Base-by-base conservation (phyloP, 2,329 filamentous ascomycete genomes). In the Achaetomium macrosporum region DNA sequence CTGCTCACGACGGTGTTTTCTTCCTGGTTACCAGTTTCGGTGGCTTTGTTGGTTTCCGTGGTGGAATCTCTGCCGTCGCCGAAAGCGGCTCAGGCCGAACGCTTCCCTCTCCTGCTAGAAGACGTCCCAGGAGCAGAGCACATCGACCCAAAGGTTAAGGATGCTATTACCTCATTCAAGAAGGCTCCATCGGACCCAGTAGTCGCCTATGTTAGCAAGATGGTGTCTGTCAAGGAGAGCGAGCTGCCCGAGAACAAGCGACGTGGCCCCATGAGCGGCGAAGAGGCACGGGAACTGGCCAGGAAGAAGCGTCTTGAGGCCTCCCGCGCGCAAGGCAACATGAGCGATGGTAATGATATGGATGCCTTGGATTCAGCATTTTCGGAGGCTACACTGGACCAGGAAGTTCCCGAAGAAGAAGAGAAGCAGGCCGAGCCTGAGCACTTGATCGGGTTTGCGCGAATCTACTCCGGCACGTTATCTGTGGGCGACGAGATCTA, bases 161-260 rank as follows among this genome's bases (percentile, higher is more conserved):
- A 87, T n/a, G 89, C 92, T 5, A 92, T 97, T 84, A 72, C 87
- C 2, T 77, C 83, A 0, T 96, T 95, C 66, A 88, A 87, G 64
- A 81, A 81, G 3, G 77, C 76, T 0, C 76, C 80, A 37, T 77
- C 83, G 0, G 86, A 87, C 53, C 91, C 92, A 0, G 83, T 95
- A 0, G 89, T 99, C 1, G 92, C 89, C 9, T 99, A 96, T 60
- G 88, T 99, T 56, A 97, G 92, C 72, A 99, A 99, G 68, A 96
- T 99, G 90, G 88, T 97, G 1, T 93, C 93, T 0, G 79, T 99
- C 12, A 92, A 90, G 0, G 89, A 95, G 64, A 96, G 89, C 68
- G 92, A 99, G 63, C 75, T 99, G 5, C 88, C 89, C 0, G 82
- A 92, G 48, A 96, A 96, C 68, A 95, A 87, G 68, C 79, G 89